A percentile compares a stretch with the other conserved stretches of the same genome.
Conservation (phyloP, 2,329 filamentous ascomycete species). For the Fusarium pilosicola region DNA sequence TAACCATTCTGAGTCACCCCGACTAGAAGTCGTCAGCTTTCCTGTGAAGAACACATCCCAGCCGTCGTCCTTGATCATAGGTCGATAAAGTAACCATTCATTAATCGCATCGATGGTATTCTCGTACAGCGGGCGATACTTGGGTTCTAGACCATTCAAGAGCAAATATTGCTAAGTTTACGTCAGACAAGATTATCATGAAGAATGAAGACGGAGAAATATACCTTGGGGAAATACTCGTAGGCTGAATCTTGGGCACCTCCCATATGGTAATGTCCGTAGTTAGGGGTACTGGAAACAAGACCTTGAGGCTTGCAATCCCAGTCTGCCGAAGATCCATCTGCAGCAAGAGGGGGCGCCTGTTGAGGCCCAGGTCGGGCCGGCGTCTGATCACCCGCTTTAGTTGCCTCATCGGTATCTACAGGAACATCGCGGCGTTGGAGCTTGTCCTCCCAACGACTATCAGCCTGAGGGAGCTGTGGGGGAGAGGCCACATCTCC, state of each 20-base stretch:
- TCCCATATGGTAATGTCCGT: constrained; percentile 67
- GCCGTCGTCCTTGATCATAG: constrained; percentile 73
- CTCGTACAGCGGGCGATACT: constrained; percentile 79
- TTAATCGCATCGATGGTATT: constrained; percentile 74
- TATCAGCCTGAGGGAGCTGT: constrained; percentile 25
- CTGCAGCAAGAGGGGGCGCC: constrained; percentile 48
- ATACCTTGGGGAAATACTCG: constrained; percentile 73
- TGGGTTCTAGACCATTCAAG: constrained; percentile 76
- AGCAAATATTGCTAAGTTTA: constrained; percentile 73
- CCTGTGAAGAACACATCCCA: constrained; percentile 80
- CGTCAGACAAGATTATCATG: constrained; percentile 31
- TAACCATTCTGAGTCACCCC: constrained; percentile 51
- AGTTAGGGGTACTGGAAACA: constrained; percentile 55
- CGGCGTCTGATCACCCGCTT: neutral
- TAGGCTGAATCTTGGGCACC: constrained; percentile 76
- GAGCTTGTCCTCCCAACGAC: constrained; percentile 35
- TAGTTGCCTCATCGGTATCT: neutral
- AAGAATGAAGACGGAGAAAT: neutral
- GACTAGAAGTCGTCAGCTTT: constrained; percentile 61
- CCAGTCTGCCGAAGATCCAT: constrained; percentile 50
- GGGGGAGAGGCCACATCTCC: constrained; percentile 6
- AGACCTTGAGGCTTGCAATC: constrained; percentile 71
- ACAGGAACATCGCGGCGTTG: constrained; percentile 17
- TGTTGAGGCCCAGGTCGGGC: constrained; percentile 4
- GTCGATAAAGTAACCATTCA: constrained; percentile 79